Percentiles rank a stretch among this genome's conserved stretches.
phyloP scores from a whole-genome alignment of 2,329 filamentous ascomycete species.

The Penicillium glabrum region DNA sequence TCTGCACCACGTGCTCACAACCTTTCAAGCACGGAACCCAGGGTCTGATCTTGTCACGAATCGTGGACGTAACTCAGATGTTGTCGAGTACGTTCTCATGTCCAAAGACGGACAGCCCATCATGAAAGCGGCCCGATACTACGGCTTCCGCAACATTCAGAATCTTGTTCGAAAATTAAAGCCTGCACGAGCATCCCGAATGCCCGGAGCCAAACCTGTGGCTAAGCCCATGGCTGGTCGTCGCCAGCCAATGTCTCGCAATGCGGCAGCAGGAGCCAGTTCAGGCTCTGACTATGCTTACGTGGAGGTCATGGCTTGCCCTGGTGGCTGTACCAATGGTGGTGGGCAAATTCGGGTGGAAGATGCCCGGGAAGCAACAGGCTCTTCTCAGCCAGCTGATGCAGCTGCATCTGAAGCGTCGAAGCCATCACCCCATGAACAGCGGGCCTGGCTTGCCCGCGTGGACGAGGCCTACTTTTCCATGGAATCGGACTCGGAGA shows the following conservation, averaged over 20 bases:
- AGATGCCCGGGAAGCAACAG: constrained; percentile 56
- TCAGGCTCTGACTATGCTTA: constrained; percentile 72
- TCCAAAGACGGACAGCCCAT: constrained; percentile 58
- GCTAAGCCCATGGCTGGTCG: constrained; percentile 39
- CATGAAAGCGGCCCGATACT: constrained; percentile 84
- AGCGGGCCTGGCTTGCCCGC: constrained; percentile 78
- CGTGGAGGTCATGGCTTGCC: constrained; percentile 98
- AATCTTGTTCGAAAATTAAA: constrained; percentile 93
- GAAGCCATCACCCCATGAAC: constrained; percentile 71
- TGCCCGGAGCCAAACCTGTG: constrained; percentile 70
- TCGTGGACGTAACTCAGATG: constrained; percentile 84
- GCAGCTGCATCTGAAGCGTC: constrained; percentile 26
- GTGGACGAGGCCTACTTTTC: constrained; percentile 93
- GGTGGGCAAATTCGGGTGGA: constrained; percentile 92
- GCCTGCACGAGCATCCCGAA: constrained; percentile 72
- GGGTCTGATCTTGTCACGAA: constrained; percentile 70
- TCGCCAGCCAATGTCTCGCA: constrained; percentile 33
- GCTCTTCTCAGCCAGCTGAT: constrained; percentile 11
- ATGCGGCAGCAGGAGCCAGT: constrained; percentile 27
- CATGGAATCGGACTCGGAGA: constrained; percentile 57
- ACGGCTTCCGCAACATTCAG: constrained; percentile 97
- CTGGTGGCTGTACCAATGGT: constrained; percentile 97
- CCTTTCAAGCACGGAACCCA: constrained; percentile 68
- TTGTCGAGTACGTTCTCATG: constrained; percentile 76
- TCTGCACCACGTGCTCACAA: constrained; percentile 77